Evolutionary conservation across 2,329 filamentous ascomycete species (phyloP).

Genomic region (Phyllosticta ampelicida): DNA sequence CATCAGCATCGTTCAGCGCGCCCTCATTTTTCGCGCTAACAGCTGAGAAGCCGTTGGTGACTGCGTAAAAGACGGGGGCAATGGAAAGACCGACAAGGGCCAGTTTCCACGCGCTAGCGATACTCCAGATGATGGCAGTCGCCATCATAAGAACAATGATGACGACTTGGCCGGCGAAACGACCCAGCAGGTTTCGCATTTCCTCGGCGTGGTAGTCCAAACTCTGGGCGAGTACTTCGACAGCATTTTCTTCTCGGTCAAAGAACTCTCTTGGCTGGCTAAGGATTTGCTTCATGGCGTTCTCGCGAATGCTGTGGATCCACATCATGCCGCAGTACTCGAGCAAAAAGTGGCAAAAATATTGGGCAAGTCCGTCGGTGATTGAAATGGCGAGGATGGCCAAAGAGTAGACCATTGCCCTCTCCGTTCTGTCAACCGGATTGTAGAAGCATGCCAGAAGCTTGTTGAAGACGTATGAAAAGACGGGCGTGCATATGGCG

Average conservation of each 20-base stretch:
- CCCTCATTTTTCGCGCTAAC: conserved; percentile 63
- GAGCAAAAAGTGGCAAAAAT: conserved; percentile 57
- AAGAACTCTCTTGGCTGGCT: conserved; percentile 73
- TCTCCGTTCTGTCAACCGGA: conserved; percentile 33
- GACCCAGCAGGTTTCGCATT: conserved; percentile 70
- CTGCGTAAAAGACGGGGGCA: conserved; percentile 54
- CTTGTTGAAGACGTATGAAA: conserved; percentile 65
- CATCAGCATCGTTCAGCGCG: conserved; percentile 52
- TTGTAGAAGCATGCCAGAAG: conserved; percentile 61
- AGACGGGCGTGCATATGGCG: conserved; percentile 58
- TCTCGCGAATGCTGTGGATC: conserved; percentile 59
- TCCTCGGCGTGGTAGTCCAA: conserved; percentile 79
- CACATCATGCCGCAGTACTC: conserved; percentile 64
- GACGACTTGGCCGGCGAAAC: conserved; percentile 62
- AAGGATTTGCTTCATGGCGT: conserved; percentile 59
- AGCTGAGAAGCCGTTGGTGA: conserved; percentile 54
- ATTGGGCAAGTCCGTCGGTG: conserved; percentile 54
- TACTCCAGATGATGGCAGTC: conserved; percentile 63
- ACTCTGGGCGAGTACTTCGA: conserved; percentile 54
- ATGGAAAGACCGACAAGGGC: conserved; percentile 64
- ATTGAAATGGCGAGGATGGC: conserved; percentile 57
- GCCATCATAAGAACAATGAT: conserved; percentile 56
- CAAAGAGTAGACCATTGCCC: conserved; percentile 56
- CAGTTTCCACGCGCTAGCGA: conserved; percentile 66
- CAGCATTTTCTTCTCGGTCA: conserved; percentile 53